Evolutionary conservation across 2,329 filamentous ascomycete genomes (phyloP), one percentile per base, ranked within the genome.

Genomic region (Achaetomium macrosporum): DNA sequence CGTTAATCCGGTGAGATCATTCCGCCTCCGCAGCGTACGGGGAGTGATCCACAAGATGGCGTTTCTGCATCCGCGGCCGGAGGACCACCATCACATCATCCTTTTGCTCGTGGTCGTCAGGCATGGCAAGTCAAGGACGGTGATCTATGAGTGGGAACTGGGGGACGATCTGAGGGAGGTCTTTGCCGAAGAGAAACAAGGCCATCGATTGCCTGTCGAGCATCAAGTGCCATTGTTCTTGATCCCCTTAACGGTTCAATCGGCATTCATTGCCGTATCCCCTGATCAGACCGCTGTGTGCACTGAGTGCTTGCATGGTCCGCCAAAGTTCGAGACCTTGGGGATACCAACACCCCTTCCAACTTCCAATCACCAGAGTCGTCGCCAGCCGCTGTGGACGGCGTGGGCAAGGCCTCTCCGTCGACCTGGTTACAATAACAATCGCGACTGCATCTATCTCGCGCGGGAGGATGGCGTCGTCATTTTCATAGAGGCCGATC

Each of bases 391-490:
- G 1, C 68, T 88, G 3, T 96, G 90, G 88, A 87, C 86, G 3
- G 82, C 87, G 20, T 99, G 92, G 91, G 83, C 89, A 29, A 81
- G 88, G 54, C 87, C 90, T 2, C 78, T 82, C 54, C 83, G 92
- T 8, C 78, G 83, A 20, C 77, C 77, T 55, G 70, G 73, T 12
- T 86, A 85, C 59, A 79, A 79, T 48, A 72, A 78, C 50, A 76
- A 73, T 16, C 82, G 84, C 35, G 93, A 97, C 64, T 83, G 85
- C 55, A 83, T 97, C 45, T 96, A 93, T 64, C 73, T 99, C 15
- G 88, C 87, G 11, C 83, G 91, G 50, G 92, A 97, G 69, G 92
- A 97, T 65, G 93, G 93, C 3, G 74, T 84, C 45, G 77, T 96
- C 10, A 79, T 84, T 50, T 88, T 86, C 58, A 69, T 92, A 5